Conservation (phyloP, 192 early-diverging fungal genomes). For the Podila verticillata region DNA sequence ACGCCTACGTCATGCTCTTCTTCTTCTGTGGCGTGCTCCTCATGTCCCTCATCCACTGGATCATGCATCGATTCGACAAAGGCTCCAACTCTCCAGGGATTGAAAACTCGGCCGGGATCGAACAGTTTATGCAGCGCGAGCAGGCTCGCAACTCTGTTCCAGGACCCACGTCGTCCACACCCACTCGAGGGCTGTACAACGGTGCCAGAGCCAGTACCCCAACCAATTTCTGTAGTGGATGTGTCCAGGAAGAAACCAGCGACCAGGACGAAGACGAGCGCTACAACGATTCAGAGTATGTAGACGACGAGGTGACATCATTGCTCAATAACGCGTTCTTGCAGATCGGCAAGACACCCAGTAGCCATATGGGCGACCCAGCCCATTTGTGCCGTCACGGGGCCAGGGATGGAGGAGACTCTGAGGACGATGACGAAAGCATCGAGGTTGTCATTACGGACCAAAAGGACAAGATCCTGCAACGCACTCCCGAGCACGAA, state of each 20-base stretch:
- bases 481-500: background rate
- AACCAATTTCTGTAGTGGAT: background rate
- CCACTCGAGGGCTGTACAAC: background rate
- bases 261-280: slow-evolving; percentile 23
- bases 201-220: background rate
- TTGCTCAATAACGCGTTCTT: slow-evolving; percentile 39
- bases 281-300: slow-evolving; percentile 46
- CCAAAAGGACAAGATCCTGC: slow-evolving; percentile 43
- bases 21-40: slow-evolving; percentile 34
- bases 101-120: slow-evolving; percentile 26
- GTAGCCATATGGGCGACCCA: slow-evolving; percentile 26
- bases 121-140: slow-evolving; percentile 41
- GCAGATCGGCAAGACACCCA: slow-evolving; percentile 44
- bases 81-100: slow-evolving; percentile 26
- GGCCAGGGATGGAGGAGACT: background rate
- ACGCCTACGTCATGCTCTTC: slow-evolving; percentile 33
- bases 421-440: slow-evolving; percentile 20
- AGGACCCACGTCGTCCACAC: background rate
- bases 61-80: slow-evolving; percentile 40
- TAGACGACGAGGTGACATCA: slow-evolving; percentile 42
- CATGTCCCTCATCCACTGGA: slow-evolving; percentile 44
- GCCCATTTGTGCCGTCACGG: background rate
- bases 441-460: slow-evolving; percentile 41
- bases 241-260: slow-evolving; percentile 16
- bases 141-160: background rate